Evolutionary conservation across 169 alveolate species (phyloP), one percentile per base, ranked within the genome.

Genomic region (Plasmodium vivax): DNA sequence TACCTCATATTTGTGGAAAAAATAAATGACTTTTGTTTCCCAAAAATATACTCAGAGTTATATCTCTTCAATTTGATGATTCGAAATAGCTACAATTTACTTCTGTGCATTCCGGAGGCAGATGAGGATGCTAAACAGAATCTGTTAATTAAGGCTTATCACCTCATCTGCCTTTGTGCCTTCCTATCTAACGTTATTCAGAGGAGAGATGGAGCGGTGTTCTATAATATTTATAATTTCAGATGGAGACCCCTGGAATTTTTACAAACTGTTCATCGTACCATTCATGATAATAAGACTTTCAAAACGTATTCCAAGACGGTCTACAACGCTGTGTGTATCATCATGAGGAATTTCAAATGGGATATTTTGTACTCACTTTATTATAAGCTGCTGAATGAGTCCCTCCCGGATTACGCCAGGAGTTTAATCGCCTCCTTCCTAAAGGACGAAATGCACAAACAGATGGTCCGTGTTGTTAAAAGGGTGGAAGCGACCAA

Each of bases 221-320:
- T 47, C 56, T 45, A 47, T 30, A 92, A 92, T 92, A 92, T 92
- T n/a, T 79, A 92, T 30, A 92, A 92, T 16, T 92, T 92, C 47
- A 92, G 74, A 51, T 92, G 95, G 95, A 92, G 92, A 54, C 95
- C 95, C 23, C 51, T 30, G 54, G 95, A 92, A 58, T 92, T 92
- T 51, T 81, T 92, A 68, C 71, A 71, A 92, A 68, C 74, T 30
- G 23, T 82, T 14, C 77, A 92, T 58, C 81, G 84, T 45, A 92
- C 85, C 4, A 34, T 92, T 23, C 47, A 92, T 73, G 68, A 45
- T 27, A 32, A 92, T 82, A 82, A 34, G 34, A 41, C 74, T 2
- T 73, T 72, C 16, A 71, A 92, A 47, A 72, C 9, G 27, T 83
- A 82, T 58, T 71, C 95, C 45, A 81, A 92, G 45, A 27, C 30